Evolutionary conservation across 331 rosid genomes (phyloP), one percentile per base, ranked within the genome.

Genomic region (Erythrophleum ivorense): DNA sequence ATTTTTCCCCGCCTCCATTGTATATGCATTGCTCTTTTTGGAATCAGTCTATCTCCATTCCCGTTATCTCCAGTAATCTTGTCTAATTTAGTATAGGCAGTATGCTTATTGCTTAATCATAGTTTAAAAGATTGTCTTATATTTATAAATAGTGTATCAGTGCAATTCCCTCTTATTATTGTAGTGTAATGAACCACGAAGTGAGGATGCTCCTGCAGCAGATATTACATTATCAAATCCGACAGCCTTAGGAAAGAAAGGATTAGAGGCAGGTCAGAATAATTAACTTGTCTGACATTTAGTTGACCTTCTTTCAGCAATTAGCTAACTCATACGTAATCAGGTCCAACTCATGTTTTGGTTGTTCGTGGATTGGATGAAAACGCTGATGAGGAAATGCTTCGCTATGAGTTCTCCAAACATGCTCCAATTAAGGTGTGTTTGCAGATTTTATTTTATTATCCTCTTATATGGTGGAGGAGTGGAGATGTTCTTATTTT

Each of bases 291-390:
- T 83, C 65, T 16, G 33, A 71, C 73, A 65, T 63, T 31, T 13
- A 21, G 45, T 48, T 54, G 41, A 65, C 6, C 38, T 6, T 36
- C 15, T 31, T 12, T 76, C 68, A 18, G 43, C 81, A 41, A 69
- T 57, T 70, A 71, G 72, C 68, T 54, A 36, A 83, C 58, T 72
- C 63, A 53, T 55, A 49, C 77, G 65, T 79, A 38, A 82, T 81
- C 85, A 95, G 99, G 99, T 84, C 99, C 99, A 82, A 95, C 99
- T 63, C 99, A 95, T 92, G 98, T 95, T 82, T 85, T 95, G 94
- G 99, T 95, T 80, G 95, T 95, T 80, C 98, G 99, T 24, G 99
- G 99, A 80, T 94, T 95, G 94, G 99, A 93, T 85, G 99, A 95
- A 87, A 93, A 93, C 91, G 98, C 97, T 29, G 99, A 95, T 74